Percentiles rank a stretch among this genome's conserved stretches.
Evolutionary conservation across 768 basidiomycete species (phyloP).

Genomic region (Agrocybe pediades): DNA sequence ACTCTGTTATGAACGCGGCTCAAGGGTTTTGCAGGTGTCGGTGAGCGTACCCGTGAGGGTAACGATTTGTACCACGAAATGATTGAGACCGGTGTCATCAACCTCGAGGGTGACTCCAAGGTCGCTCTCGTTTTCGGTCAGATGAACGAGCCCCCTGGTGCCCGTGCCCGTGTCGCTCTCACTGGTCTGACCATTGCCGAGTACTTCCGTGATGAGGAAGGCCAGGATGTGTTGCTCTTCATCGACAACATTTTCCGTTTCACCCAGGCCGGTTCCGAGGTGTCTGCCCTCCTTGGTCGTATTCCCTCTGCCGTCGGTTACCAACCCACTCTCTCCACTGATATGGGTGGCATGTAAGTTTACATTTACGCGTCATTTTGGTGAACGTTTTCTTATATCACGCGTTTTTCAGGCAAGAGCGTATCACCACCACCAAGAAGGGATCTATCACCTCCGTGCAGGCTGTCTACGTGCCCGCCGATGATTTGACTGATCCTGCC

Average conservation of each 20-base stretch:
- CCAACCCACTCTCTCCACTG: conserved; percentile 99
- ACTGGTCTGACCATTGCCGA: conserved; percentile 99
- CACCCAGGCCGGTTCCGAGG: conserved; percentile 99
- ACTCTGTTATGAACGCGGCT: not conserved
- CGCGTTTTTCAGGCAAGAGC: conserved; percentile 78
- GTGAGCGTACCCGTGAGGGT: conserved; percentile 99
- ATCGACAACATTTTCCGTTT: conserved; percentile 99
- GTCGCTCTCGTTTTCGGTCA: conserved; percentile 99
- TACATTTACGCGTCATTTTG: conserved; percentile 5
- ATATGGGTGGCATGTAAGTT: conserved; percentile 99
- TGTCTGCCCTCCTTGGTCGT: conserved; percentile 99
- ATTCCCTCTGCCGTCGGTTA: conserved; percentile 99
- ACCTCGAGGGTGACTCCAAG: conserved; percentile 99
- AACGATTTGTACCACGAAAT: conserved; percentile 99
- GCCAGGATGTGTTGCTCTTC: conserved; percentile 99
- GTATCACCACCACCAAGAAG: conserved; percentile 99
- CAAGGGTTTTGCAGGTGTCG: conserved; percentile 78
- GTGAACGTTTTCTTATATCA: conserved; percentile 2
- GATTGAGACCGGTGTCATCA: conserved; percentile 99
- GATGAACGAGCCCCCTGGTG: conserved; percentile 99
- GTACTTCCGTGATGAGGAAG: conserved; percentile 99
- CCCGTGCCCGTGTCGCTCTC: conserved; percentile 99
- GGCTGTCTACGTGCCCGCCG: conserved; percentile 99
- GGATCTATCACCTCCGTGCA: conserved; percentile 99
- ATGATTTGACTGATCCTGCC: conserved; percentile 99